Evolutionary conservation across 805 yeast species (phyloP).

Genomic region (Suhomyces canberraensis): DNA sequence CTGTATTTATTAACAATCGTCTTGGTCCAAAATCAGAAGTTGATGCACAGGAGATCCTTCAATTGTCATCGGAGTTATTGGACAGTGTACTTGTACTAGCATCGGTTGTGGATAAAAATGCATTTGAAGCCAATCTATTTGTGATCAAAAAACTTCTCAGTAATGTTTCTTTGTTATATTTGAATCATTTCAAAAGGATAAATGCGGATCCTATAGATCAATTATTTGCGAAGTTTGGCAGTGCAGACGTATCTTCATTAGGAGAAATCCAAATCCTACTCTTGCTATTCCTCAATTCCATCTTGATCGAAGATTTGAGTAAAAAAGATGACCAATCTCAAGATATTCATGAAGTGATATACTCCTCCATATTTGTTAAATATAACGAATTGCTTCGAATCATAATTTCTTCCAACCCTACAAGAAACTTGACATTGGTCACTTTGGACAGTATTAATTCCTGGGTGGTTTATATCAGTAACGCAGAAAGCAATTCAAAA

Average conservation of each 20-base stretch:
- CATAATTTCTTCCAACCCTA: conserved; percentile 1
- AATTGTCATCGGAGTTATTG: conserved; percentile 6
- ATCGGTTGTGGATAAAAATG: not conserved
- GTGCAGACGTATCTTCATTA: conserved; percentile 1
- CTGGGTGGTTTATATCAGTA: conserved; percentile 37
- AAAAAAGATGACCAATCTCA: conserved; percentile 27
- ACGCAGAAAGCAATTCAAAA: conserved; percentile 32
- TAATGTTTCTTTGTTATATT: conserved; percentile 48
- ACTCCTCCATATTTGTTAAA: conserved; percentile 28
- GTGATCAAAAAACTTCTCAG: conserved; percentile 60
- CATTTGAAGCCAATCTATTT: conserved; percentile 20
- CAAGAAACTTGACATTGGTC: conserved; percentile 8
- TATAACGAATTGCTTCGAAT: conserved; percentile 15
- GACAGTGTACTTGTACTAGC: conserved; percentile 7
- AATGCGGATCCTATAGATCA: conserved; percentile 10
- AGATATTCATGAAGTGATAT: conserved; percentile 38
- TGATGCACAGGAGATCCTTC: not conserved
- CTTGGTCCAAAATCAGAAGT: not conserved
- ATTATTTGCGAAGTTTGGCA: conserved; percentile 4
- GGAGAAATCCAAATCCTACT: conserved; percentile 14
- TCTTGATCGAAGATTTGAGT: conserved; percentile 50
- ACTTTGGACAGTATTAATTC: conserved; percentile 29
- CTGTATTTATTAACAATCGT: conserved; percentile 52
- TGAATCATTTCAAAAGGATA: conserved; percentile 38
- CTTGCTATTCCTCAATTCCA: conserved; percentile 37